Evolutionary conservation across 306 rosid species (phyloP).

Genomic region (Quercus ilex): DNA sequence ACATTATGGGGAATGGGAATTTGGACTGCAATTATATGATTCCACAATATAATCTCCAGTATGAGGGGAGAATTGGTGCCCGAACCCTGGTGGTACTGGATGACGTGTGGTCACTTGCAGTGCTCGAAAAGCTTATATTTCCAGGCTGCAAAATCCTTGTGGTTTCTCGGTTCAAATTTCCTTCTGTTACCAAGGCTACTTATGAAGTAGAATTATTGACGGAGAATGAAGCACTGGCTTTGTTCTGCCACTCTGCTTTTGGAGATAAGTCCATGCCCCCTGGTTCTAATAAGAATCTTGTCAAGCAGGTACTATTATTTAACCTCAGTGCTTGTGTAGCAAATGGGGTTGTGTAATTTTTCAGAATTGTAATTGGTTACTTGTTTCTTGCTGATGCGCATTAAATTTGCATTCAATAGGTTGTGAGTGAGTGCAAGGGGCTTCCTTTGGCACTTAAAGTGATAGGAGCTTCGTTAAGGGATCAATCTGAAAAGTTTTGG

Average conservation of each 20-base stretch:
- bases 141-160: conserved; percentile 73
- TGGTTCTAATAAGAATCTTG: conserved; percentile 53
- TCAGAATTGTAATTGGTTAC: not conserved
- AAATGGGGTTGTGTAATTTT: not conserved
- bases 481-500: conserved; percentile 75
- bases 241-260: conserved; percentile 89
- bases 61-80: conserved; percentile 29
- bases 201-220: conserved; percentile 68
- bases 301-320: conserved; percentile 59
- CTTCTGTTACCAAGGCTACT: conserved; percentile 30
- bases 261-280: conserved; percentile 70
- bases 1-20: conserved; percentile 48
- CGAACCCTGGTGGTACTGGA: conserved; percentile 67
- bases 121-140: conserved; percentile 50
- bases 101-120: conserved; percentile 72
- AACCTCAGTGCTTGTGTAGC: not conserved
- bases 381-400: not conserved
- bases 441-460: conserved; percentile 95
- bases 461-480: conserved; percentile 79
- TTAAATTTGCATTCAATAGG: conserved; percentile 31
- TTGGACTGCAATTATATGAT: conserved; percentile 37
- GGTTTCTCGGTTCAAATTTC: conserved; percentile 67
- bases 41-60: conserved; percentile 44
- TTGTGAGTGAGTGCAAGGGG: conserved; percentile 76
- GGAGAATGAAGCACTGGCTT: conserved; percentile 62